Conservation (phyloP, 1,284 basidiomycete genomes). For the Ustilago bromivora region DNA sequence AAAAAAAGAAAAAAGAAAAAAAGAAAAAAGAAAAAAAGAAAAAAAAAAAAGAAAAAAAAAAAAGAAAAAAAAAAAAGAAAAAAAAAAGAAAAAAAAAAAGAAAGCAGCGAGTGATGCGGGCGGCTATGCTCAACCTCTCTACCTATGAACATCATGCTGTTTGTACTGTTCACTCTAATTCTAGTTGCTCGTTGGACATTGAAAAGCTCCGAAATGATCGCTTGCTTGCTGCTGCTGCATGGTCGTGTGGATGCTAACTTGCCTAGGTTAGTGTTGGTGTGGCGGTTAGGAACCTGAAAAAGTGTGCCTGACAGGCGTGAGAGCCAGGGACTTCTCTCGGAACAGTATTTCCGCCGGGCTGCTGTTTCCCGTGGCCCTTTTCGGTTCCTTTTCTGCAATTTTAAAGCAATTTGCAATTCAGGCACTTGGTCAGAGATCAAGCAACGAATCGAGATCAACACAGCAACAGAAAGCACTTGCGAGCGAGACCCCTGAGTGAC, state of each 20-base stretch:
- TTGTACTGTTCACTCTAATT: background rate
- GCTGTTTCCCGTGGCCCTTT: constrained; percentile 4
- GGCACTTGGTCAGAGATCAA: constrained; percentile 27
- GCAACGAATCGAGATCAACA: constrained; percentile 16
- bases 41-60: background rate
- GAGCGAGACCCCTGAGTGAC: constrained; percentile 34
- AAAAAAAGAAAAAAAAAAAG: background rate
- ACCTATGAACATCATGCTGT: background rate
- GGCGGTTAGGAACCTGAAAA: constrained; percentile 3
- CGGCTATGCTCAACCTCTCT: background rate
- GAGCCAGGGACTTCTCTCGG: background rate
- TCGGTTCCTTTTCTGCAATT: background rate
- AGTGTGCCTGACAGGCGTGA: constrained; percentile 4
- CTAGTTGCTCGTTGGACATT: background rate
- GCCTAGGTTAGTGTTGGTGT: constrained; percentile 11
- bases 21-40: background rate
- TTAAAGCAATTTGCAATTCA: background rate
- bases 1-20: background rate
- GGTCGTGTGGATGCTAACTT: background rate
- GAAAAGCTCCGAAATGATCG: background rate
- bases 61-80: background rate
- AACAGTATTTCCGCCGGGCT: constrained; percentile 2
- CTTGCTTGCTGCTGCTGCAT: background rate
- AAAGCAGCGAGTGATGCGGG: background rate
- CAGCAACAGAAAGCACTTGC: too few species aligned